Evolutionary conservation across 805 yeast species (phyloP), one percentile per base, ranked within the genome.

Genomic region (Komagataella phaffii): DNA sequence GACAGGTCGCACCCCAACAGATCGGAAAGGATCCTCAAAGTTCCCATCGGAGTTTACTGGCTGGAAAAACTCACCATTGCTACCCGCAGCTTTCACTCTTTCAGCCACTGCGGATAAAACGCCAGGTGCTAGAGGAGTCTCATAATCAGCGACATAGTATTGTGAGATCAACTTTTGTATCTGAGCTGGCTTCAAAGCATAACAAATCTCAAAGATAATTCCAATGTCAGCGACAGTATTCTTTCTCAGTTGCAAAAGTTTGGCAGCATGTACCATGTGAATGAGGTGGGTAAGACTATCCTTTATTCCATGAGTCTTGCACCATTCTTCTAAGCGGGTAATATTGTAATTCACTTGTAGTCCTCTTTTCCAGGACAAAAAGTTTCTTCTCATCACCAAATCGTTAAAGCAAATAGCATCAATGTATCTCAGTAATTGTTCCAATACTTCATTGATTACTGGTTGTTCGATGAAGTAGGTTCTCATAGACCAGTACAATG

Each of bases 271-370:
- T 58, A 89, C 76, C 62, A 93, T 74, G 63, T 90, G 97, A 55
- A 83, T 83, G 64, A 93, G 76, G 62, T 88, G 82, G 44, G 82
- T 80, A 3, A 91, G 79, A 2, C 95, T 96, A 64, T 90, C 96
- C 50, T 85, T 85, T 55, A 93, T 80, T 50, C 85, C 90, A 65
- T 91, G 96, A 6, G 88, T 81, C 71, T 88, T 91, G 69, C 98
- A 91, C 99, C 99, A 93, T 70, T 93, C 99, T 67, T 89, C 97
- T 60, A 93, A 76, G 61, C 98, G 80, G 3, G 99, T 93, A 51
- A 90, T 95, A 66, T 93, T 93, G 71, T 93, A 93, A 66, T 89
- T 93, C 69, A 93, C 81, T 69, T 93, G 99, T 59, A 93, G 76
- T 49, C 98, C 98, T 64, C 99, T 84, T 72, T 91, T 93, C 99